Evolutionary conservation across 1,139 yeast genomes (phyloP), one percentile per base, ranked within the genome.

Genomic region (Geotrichum australiense): DNA sequence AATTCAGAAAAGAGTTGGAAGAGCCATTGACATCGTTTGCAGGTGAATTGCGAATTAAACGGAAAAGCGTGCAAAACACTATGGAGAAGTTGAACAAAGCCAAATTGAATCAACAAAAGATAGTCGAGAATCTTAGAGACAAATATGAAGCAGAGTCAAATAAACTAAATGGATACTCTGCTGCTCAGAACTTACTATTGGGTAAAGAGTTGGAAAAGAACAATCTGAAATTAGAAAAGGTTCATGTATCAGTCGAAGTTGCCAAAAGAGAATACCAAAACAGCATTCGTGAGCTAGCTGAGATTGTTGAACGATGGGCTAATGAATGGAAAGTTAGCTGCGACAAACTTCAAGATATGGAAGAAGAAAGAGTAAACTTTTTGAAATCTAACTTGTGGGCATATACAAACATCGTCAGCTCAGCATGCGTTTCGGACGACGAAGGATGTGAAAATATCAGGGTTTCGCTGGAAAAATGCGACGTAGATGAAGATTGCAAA

Each of bases 341-440:
- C 34, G 76, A 72, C 48, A 78, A 77, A 51, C 70, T 85, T 48
- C 94, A 89, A 61, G 76, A 70, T 47, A 64, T 85, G 49, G 98
- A 91, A 57, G 75, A 76, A 39, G 87, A 84, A 54, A 72, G 95
- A 50, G 76, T 87, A 42, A 82, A 82, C 53, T 73, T 80, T 47
- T 58, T 85, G 45, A 85, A 87, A 54, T 69, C 82, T 14, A 84
- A 81, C 54, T 63, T 93, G 50, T 93, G 95, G 80, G 82, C 80
- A 34, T 89, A 73, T 59, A 80, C 94, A 42, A 86, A 86, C 59
- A 71, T 79, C 41, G 69, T 82, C 10, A 84, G 94, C 4, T 72
- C 86, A 0, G 71, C 80, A 4, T 85, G 94, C 57, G 91, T 86
- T 21, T 77, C 77, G 39, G 82, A 80, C 52, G 95, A 85, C 55